phyloP scores from a whole-genome alignment of 176 grass and related monocot genomes.

The Ampelocalamus luodianensis region DNA sequence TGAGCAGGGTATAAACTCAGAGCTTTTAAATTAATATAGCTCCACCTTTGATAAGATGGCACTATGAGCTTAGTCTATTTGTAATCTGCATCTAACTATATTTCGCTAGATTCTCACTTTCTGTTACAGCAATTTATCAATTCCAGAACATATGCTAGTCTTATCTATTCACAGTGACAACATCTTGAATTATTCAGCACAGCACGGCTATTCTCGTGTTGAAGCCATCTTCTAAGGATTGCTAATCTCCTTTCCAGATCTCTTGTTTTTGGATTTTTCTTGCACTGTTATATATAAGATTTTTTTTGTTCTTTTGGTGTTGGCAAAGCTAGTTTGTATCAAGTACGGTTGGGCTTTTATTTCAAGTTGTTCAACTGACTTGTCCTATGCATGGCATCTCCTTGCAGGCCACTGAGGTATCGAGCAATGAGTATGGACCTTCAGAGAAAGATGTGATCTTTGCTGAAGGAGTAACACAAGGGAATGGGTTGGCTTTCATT shows the following conservation, averaged over 20 bases:
- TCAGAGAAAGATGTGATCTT: constrained; percentile 91
- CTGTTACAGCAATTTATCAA: neutral
- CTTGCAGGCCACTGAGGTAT: constrained; percentile 88
- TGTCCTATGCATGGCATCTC: constrained; percentile 19
- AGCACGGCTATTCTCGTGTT: neutral
- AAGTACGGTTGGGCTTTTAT: neutral
- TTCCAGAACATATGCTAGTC: neutral
- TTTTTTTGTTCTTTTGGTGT: neutral
- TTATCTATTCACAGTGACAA: neutral
- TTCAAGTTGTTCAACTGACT: constrained; percentile 1
- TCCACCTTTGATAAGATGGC: neutral
- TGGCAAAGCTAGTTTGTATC: constrained; percentile 1
- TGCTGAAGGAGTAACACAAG: constrained; percentile 95
- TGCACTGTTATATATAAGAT: neutral
- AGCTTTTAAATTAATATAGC: constrained; percentile 24
- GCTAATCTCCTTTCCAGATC: neutral
- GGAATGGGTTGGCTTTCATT: constrained; percentile 82
- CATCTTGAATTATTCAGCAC: neutral
- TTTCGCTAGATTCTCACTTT: neutral
- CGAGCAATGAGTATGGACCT: constrained; percentile 98
- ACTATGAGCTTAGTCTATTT: neutral
- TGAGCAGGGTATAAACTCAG: constrained; percentile 67
- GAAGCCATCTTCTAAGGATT: neutral
- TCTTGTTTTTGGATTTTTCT: neutral
- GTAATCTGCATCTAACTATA: neutral